Evolutionary conservation across 73 alveolate genomes (phyloP), one percentile per base, ranked within the genome.

Genomic region (Paramecium octaurelia): DNA sequence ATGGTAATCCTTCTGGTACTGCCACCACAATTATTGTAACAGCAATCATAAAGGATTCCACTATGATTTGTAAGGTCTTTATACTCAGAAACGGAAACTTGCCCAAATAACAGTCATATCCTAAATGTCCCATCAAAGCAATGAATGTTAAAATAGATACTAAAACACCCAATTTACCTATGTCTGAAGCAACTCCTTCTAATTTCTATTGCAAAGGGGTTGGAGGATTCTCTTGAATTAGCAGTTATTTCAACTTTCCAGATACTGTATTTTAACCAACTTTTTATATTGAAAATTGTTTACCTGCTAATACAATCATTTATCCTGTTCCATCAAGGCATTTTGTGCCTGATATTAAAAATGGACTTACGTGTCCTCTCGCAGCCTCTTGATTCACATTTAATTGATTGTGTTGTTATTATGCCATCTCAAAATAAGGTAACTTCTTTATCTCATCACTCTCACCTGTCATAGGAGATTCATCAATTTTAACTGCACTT

Each of bases 1-100:
- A 92, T 24, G 99, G 99, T 12, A 97, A 94, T 8, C 99, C 99
- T 95, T 98, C 99, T 11, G 99, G 99, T 40, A 98, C 98, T 34
- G 99, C 99, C 21, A 98, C 99, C 21, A 98, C 99, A 21, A 98
- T 92, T 9, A 98, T 94, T 10, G 99, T 96, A 29, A 97, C 96
- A 29, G 98, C 95, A 29, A 96, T 86, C 94, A 98, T 95, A n/a
- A 98, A 92, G 36, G 96, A 95, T 93, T 96, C 95, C 8, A 97
- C 93, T 6, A 97, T 86, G 44, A 94, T 93, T 57, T 87, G 76
- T 4, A 89, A 40, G 12, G 94, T 70, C 57, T 89, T 83, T 24
- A 89, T 40, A 14, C 92, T 59, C 31, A 83, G 29, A 34, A 89
- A 89, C 9, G 84, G 50, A 35, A 23, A 76, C 31, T 69, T 31